Conservation (phyloP, 176 grass and related monocot species). For the Triticum turgidum region DNA sequence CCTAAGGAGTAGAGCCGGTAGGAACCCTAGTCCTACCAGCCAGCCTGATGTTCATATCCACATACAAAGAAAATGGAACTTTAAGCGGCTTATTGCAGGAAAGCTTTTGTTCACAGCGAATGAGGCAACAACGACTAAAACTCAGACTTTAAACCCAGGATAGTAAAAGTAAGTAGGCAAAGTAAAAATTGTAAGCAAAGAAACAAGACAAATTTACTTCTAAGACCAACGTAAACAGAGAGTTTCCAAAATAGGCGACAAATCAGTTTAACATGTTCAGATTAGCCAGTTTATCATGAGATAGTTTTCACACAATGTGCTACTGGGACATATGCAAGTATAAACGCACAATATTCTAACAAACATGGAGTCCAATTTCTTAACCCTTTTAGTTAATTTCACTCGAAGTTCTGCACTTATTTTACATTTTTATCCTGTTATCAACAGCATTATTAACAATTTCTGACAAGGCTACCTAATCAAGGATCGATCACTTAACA, state of each 20-base stretch:
- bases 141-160: constrained; percentile 14
- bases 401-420: not conserved
- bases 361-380: not conserved
- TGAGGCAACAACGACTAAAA: not conserved
- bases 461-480: not conserved
- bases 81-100: constrained; percentile 1
- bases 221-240: not conserved
- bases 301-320: constrained; percentile 6
- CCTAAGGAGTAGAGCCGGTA: too few relatives aligned
- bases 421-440: constrained; percentile 7
- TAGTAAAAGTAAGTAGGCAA: constrained; percentile 4
- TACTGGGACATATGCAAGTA: constrained; percentile 4
- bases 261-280: not conserved
- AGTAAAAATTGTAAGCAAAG: constrained; percentile 4
- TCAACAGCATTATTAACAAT: constrained; percentile 18
- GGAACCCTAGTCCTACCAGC: not conserved
- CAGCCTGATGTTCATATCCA: constrained; percentile 50
- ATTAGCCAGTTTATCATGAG: not conserved
- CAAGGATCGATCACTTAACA: not conserved
- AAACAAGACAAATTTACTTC: not conserved
- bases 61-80: not conserved
- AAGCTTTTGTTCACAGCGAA: constrained; percentile 9
- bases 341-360: not conserved
- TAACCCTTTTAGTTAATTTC: not conserved
- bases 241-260: not conserved